Conservation (phyloP, 2,329 filamentous ascomycete genomes). For the Teratosphaeria gauchensis region DNA sequence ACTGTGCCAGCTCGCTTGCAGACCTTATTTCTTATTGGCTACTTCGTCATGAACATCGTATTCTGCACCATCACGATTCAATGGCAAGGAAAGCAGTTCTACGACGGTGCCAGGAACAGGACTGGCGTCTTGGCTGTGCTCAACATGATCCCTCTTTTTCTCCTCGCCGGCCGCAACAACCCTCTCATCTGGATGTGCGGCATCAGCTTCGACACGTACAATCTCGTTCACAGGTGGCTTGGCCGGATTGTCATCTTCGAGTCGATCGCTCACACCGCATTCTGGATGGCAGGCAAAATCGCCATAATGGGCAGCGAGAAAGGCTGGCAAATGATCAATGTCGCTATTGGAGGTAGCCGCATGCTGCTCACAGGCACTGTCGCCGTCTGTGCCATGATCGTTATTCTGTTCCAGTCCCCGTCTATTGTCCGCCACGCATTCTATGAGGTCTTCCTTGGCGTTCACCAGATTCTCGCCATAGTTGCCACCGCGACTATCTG, state of each 20-base stretch:
- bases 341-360: constrained; percentile 30
- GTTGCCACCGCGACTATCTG: constrained; percentile 54
- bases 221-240: constrained; percentile 71
- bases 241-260: constrained; percentile 67
- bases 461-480: constrained; percentile 58
- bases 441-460: constrained; percentile 66
- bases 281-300: constrained; percentile 44
- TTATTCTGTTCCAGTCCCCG: constrained; percentile 57
- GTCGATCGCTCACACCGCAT: constrained; percentile 54
- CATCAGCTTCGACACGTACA: constrained; percentile 75
- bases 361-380: constrained; percentile 56
- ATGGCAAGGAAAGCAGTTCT: constrained; percentile 56
- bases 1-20: constrained; percentile 42
- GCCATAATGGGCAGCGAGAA: constrained; percentile 27
- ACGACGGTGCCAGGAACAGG: constrained; percentile 54
- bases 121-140: constrained; percentile 60
- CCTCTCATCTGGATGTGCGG: constrained; percentile 61
- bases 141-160: constrained; percentile 63
- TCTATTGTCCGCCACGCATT: constrained; percentile 66
- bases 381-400: constrained; percentile 50
- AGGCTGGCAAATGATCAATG: constrained; percentile 42
- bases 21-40: constrained; percentile 37
- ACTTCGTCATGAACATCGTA: constrained; percentile 39
- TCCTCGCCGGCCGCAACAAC: constrained; percentile 58
- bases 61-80: constrained; percentile 48